phyloP scores from a whole-genome alignment of 73 alveolate species.

The Paramecium pentaurelia region DNA sequence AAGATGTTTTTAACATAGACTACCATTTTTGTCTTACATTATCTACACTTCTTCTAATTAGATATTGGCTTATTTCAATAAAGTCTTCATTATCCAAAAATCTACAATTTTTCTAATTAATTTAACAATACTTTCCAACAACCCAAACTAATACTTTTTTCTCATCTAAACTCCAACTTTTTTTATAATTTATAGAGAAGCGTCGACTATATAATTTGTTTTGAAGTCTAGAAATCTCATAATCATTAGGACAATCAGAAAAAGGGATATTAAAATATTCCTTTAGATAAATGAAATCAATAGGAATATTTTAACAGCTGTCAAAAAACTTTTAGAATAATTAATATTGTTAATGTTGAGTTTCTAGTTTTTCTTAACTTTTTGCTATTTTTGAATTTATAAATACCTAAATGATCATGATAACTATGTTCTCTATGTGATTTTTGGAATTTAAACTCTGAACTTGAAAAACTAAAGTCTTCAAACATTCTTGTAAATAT shows the following conservation, averaged over 20 bases:
- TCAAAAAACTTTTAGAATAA: neutral
- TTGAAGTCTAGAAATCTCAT: neutral
- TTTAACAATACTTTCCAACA: neutral
- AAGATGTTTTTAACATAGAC: neutral
- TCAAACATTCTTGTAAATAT: neutral
- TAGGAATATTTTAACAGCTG: neutral
- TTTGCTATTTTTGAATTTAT: neutral
- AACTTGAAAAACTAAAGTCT: neutral
- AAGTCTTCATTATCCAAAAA: too few species aligned
- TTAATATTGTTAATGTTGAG: neutral
- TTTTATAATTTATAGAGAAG: neutral
- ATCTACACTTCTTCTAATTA: neutral
- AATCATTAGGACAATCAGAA: neutral
- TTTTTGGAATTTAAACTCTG: neutral
- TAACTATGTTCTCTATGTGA: neutral
- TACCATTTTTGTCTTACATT: neutral
- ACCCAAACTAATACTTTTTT: conserved; percentile 29
- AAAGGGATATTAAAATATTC: neutral
- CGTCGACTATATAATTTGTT: neutral
- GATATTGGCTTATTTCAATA: too few species aligned
- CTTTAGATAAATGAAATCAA: neutral
- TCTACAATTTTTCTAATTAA: neutral
- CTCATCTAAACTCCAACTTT: neutral
- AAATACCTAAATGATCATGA: neutral
- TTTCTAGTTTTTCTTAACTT: neutral